Percentiles rank a stretch among this genome's conserved stretches.
These are phyloP conservation scores for Penicillium macrosclerotiorum DNA, from an alignment of 495 filamentous ascomycete genomes.

Conservation along the genomic window DNA sequence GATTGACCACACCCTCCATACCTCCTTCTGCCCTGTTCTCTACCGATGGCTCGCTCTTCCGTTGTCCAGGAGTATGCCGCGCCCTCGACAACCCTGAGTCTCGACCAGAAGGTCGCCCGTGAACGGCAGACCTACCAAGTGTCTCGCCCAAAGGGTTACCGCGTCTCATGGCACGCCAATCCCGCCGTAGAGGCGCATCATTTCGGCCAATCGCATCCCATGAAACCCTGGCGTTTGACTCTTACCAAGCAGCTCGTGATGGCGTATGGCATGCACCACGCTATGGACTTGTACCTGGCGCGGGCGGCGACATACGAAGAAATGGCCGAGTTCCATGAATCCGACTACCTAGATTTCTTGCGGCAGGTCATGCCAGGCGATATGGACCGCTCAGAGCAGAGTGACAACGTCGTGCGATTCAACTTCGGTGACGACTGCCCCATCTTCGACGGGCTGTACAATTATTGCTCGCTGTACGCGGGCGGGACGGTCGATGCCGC, in stretches of 20 bases:
- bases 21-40: slow-evolving; percentile 1
- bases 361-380: slow-evolving; percentile 42
- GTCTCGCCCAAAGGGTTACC: slow-evolving; percentile 73
- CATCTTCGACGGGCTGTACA: slow-evolving; percentile 91
- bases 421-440: slow-evolving; percentile 96
- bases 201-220: slow-evolving; percentile 91
- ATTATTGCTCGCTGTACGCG: slow-evolving; percentile 91
- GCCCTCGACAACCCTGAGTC: slow-evolving; percentile 57
- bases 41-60: slow-evolving; percentile 43
- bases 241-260: slow-evolving; percentile 92
- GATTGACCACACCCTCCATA: neutral
- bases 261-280: slow-evolving; percentile 89
- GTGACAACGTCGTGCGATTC: slow-evolving; percentile 51
- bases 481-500: slow-evolving; percentile 90
- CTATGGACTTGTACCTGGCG: slow-evolving; percentile 89
- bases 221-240: slow-evolving; percentile 98
- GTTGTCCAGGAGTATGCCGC: slow-evolving; percentile 73
- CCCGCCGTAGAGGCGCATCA: slow-evolving; percentile 94
- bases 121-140: slow-evolving; percentile 73
- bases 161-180: slow-evolving; percentile 97
- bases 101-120: slow-evolving; percentile 63
- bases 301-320: slow-evolving; percentile 83
- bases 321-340: slow-evolving; percentile 79
- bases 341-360: slow-evolving; percentile 89
- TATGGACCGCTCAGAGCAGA: slow-evolving; percentile 44